A percentile compares a stretch with the other conserved stretches of the same genome.
phyloP scores from a whole-genome alignment of 176 grass and related monocot species.

The Oryza glumipatula region DNA sequence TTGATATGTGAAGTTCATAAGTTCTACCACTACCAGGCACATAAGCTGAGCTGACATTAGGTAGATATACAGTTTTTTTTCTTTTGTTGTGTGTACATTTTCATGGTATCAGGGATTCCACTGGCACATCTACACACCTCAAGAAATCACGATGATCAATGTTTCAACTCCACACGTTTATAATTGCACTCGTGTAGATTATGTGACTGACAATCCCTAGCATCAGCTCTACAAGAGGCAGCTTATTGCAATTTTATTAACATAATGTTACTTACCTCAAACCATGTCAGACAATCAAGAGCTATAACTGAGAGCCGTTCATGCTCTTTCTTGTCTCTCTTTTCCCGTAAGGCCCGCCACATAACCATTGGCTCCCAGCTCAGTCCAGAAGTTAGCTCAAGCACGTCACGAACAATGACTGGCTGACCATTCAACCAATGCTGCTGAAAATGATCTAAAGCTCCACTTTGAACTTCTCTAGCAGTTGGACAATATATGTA shows the following conservation, averaged over 20 bases:
- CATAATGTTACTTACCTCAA: conserved; percentile 42
- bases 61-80: not conserved
- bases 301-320: conserved; percentile 61
- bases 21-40: not conserved
- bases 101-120: not conserved
- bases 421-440: conserved; percentile 88
- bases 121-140: conserved; percentile 3
- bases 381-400: conserved; percentile 76
- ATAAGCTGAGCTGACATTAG: not conserved
- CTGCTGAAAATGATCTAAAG: conserved; percentile 77
- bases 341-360: conserved; percentile 89
- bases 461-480: conserved; percentile 51
- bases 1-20: not conserved
- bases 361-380: conserved; percentile 99
- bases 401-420: conserved; percentile 72
- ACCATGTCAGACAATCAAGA: conserved; percentile 66
- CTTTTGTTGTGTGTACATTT: not conserved
- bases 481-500: conserved; percentile 70
- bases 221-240: not conserved
- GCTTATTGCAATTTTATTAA: not conserved
- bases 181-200: not conserved
- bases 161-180: not conserved
- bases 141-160: not conserved
- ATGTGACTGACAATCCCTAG: not conserved
- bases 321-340: conserved; percentile 29